phyloP scores from a whole-genome alignment of 768 basidiomycete genomes.

The Inosperma sp. region DNA sequence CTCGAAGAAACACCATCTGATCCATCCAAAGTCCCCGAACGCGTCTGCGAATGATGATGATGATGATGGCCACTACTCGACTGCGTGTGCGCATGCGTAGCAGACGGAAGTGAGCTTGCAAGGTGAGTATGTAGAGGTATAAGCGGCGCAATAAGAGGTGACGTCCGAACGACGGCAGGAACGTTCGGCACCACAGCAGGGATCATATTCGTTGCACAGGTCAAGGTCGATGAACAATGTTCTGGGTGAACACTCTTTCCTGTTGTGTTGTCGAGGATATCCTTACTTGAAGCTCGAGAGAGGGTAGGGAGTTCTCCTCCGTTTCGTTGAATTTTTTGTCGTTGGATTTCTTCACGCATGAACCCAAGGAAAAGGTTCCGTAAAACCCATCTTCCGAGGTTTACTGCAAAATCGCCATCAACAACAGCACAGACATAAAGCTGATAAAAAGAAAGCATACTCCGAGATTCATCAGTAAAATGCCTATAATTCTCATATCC shows the following conservation, averaged over 20 bases:
- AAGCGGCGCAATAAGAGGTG: constrained; percentile 56
- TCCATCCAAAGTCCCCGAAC: constrained; percentile 44
- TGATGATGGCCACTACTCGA: too few species aligned
- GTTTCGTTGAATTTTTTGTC: constrained; percentile 19
- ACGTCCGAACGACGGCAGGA: constrained; percentile 40
- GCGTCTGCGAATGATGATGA: constrained; percentile 32
- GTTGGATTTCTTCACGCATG: constrained; percentile 58
- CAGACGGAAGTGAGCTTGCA: too few species aligned
- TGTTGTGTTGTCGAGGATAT: constrained; percentile 13
- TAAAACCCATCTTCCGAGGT: constrained; percentile 88
- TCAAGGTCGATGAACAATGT: constrained; percentile 39
- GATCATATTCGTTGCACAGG: constrained; percentile 61
- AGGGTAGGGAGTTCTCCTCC: constrained; percentile 17
- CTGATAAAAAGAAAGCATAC: constrained; percentile 43
- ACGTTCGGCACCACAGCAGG: constrained; percentile 56
- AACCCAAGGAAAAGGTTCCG: constrained; percentile 81
- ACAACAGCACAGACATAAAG: background rate
- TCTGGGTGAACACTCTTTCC: constrained; percentile 8
- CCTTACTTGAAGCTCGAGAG: constrained; percentile 22
- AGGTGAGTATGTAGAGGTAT: constrained; percentile 43
- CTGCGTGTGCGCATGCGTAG: too few species aligned
- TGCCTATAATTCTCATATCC: constrained; percentile 58
- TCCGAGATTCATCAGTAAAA: constrained; percentile 72
- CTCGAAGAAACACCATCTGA: background rate
- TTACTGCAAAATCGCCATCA: constrained; percentile 49